Evolutionary conservation across 306 rosid genomes (phyloP).

Genomic region (Hippophae rhamnoides): DNA sequence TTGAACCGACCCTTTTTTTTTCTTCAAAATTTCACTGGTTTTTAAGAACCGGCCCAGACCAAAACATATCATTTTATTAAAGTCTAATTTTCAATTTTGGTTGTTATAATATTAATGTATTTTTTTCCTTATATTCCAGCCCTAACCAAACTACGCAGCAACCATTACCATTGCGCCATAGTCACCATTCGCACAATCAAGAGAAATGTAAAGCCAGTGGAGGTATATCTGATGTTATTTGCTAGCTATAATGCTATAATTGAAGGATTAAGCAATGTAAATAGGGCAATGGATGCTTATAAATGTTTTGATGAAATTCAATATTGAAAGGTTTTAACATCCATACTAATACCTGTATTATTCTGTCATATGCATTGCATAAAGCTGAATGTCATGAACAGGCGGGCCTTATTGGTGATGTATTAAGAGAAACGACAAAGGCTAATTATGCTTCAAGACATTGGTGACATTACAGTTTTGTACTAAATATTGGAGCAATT

Average conservation of each 20-base stretch:
- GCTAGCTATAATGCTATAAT: slow-evolving; percentile 84
- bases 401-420: slow-evolving; percentile 84
- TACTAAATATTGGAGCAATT: no score
- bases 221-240: slow-evolving; percentile 67
- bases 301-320: slow-evolving; percentile 81
- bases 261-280: slow-evolving; percentile 64
- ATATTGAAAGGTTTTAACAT: slow-evolving; percentile 48
- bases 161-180: no score
- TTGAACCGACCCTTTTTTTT: no score
- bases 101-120: no score
- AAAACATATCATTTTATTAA: no score
- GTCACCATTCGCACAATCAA: no score
- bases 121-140: no score
- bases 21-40: no score
- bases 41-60: no score
- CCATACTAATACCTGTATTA: slow-evolving; percentile 71
- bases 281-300: slow-evolving; percentile 77
- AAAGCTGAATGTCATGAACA: slow-evolving; percentile 88
- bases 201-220: slow-evolving; percentile 65
- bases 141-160: no score
- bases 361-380: slow-evolving; percentile 78
- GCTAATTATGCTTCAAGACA: slow-evolving; percentile 77
- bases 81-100: no score
- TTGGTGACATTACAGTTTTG: slow-evolving; percentile 27
- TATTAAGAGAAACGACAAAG: slow-evolving; percentile 74